Percentiles rank a stretch among this genome's conserved stretches.
These are phyloP conservation scores for Cutaneotrichosporon cutaneum DNA, from an alignment of 1,284 basidiomycete genomes.

Conservation along the genomic window DNA sequence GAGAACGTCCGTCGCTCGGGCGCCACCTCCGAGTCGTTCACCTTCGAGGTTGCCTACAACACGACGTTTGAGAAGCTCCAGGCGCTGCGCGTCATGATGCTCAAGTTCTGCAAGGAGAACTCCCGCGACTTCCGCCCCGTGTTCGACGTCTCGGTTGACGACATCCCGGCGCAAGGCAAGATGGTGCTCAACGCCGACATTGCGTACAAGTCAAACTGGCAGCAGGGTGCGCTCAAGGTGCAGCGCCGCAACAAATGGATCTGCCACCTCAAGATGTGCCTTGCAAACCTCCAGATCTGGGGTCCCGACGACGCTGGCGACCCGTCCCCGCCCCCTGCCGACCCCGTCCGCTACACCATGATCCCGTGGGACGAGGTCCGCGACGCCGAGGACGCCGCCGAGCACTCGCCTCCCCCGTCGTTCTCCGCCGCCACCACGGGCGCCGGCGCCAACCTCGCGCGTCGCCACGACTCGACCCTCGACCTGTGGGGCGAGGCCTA, in stretches of 20 bases:
- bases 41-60: constrained; percentile 74
- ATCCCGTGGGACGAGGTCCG: constrained; percentile 69
- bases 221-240: constrained; percentile 68
- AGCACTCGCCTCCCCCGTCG: constrained; percentile 44
- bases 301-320: constrained; percentile 67
- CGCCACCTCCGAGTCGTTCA: constrained; percentile 58
- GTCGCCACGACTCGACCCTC: constrained; percentile 42
- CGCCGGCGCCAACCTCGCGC: constrained; percentile 30
- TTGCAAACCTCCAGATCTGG: constrained; percentile 69
- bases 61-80: constrained; percentile 84
- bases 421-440: constrained; percentile 44
- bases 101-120: constrained; percentile 70
- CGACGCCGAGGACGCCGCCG: constrained; percentile 50
- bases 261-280: constrained; percentile 71
- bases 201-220: constrained; percentile 81
- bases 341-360: constrained; percentile 63
- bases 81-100: constrained; percentile 73
- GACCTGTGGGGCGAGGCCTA: constrained; percentile 45
- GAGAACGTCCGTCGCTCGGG: constrained; percentile 56
- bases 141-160: constrained; percentile 64
- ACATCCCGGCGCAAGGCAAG: constrained; percentile 78
- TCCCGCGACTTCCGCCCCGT: constrained; percentile 69
- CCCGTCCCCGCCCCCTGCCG: constrained; percentile 59
- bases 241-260: constrained; percentile 88
- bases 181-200: constrained; percentile 78